phyloP scores from a whole-genome alignment of 192 early-diverging fungal genomes.

The Gorgonomyces haynaldii region DNA sequence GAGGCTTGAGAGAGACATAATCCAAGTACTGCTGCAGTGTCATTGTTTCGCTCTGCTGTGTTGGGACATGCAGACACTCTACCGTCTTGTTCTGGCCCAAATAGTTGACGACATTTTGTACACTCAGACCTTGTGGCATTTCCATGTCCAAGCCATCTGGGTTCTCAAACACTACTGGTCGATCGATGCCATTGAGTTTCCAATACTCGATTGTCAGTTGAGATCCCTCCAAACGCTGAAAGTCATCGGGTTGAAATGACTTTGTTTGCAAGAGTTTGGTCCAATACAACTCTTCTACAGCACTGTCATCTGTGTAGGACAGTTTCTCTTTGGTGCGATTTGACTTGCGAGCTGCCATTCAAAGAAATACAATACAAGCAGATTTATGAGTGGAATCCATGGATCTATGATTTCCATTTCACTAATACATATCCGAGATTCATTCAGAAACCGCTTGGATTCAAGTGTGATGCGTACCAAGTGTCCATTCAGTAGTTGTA shows the following conservation, averaged over 20 bases:
- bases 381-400: too few species aligned
- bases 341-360: background rate
- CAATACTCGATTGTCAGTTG: slow-evolving; percentile 58
- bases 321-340: slow-evolving; percentile 29
- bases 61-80: slow-evolving; percentile 85
- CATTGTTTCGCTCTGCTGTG: slow-evolving; percentile 69
- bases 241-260: slow-evolving; percentile 54
- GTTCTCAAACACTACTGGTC: slow-evolving; percentile 61
- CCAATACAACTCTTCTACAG: slow-evolving; percentile 72
- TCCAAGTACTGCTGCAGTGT: slow-evolving; percentile 73
- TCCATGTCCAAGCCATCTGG: slow-evolving; percentile 66
- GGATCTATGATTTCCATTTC: too few species aligned
- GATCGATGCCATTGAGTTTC: slow-evolving; percentile 45
- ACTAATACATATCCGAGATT: too few species aligned
- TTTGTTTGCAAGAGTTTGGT: slow-evolving; percentile 58
- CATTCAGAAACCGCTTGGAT: too few species aligned
- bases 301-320: slow-evolving; percentile 51
- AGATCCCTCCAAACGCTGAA: slow-evolving; percentile 53
- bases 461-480: too few species aligned
- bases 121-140: slow-evolving; percentile 49
- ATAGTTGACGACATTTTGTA: background rate
- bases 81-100: slow-evolving; percentile 54
- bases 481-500: too few species aligned
- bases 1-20: slow-evolving; percentile 49
- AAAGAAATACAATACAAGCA: too few species aligned